Evolutionary conservation across 2,329 filamentous ascomycete species (phyloP).

Genomic region (Akanthomyces muscarius): DNA sequence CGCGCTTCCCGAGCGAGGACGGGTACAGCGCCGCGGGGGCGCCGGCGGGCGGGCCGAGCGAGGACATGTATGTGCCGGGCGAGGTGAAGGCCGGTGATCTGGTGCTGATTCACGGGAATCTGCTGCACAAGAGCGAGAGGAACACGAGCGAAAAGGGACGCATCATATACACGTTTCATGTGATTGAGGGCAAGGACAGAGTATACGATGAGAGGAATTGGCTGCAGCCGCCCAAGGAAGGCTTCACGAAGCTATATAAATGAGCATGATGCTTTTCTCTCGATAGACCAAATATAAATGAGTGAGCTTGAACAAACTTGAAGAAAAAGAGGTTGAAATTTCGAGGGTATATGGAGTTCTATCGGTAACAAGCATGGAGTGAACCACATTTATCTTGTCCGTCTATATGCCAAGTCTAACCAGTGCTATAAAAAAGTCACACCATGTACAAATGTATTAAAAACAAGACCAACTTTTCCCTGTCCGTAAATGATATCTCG

Average conservation of each 20-base stretch:
- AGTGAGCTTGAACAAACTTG: background rate
- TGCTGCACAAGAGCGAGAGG: constrained; percentile 93
- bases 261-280: constrained; percentile 19
- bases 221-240: constrained; percentile 78
- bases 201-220: constrained; percentile 86
- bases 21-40: constrained; percentile 40
- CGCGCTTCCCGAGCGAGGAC: constrained; percentile 55
- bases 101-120: constrained; percentile 91
- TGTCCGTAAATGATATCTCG: background rate
- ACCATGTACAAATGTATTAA: background rate
- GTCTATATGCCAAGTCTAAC: constrained; percentile 23
- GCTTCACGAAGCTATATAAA: constrained; percentile 67
- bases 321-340: background rate
- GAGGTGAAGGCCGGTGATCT: constrained; percentile 89
- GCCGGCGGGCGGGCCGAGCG: constrained; percentile 34
- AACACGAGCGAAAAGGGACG: constrained; percentile 82
- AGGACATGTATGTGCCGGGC: constrained; percentile 67
- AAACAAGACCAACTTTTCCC: constrained; percentile 5
- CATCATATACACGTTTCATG: constrained; percentile 96
- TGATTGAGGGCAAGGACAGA: constrained; percentile 75
- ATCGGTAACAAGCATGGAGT: constrained; percentile 11
- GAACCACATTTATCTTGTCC: constrained; percentile 14
- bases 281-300: background rate
- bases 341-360: constrained; percentile 9
- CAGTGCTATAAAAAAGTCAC: background rate